Conservation (phyloP, 1,139 yeast genomes). For the Candida frijolesensis region DNA sequence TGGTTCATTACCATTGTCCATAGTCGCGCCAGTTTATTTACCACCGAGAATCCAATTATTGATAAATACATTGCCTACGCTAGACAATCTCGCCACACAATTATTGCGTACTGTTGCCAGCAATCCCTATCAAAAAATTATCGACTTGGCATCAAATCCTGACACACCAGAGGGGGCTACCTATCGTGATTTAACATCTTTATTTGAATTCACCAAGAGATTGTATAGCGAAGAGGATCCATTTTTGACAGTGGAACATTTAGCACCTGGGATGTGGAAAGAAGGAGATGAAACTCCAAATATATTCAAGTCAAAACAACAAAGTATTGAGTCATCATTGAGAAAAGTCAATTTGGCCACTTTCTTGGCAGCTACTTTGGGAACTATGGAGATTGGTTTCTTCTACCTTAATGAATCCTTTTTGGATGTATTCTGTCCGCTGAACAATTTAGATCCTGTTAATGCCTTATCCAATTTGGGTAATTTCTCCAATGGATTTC, state of each 20-base stretch:
- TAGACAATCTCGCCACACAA: slow-evolving; percentile 77
- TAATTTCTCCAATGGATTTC: slow-evolving; percentile 42
- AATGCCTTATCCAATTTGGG: slow-evolving; percentile 39
- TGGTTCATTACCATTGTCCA: slow-evolving; percentile 58
- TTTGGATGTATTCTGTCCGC: slow-evolving; percentile 80
- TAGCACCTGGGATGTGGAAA: slow-evolving; percentile 69
- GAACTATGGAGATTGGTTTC: slow-evolving; percentile 85
- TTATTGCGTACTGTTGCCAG: slow-evolving; percentile 66
- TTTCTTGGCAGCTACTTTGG: slow-evolving; percentile 80
- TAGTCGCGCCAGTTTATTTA: slow-evolving; percentile 56
- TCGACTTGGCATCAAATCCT: slow-evolving; percentile 71
- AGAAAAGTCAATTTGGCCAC: slow-evolving; percentile 88
- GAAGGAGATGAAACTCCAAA: slow-evolving; percentile 61
- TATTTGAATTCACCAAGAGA: slow-evolving; percentile 73
- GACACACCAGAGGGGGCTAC: slow-evolving; percentile 76
- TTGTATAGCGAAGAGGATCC: slow-evolving; percentile 70
- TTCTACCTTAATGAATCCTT: slow-evolving; percentile 82
- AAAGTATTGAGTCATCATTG: slow-evolving; percentile 66
- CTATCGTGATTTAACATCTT: slow-evolving; percentile 67
- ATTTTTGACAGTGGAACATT: slow-evolving; percentile 60
- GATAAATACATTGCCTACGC: slow-evolving; percentile 66
- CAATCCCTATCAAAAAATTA: slow-evolving; percentile 72
- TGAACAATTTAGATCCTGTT: slow-evolving; percentile 46
- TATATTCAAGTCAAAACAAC: slow-evolving; percentile 61
- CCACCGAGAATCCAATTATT: slow-evolving; percentile 65